Evolutionary conservation across 805 yeast species (phyloP), one percentile per base, ranked within the genome.

Genomic region (Middelhovenomyces tepae): DNA sequence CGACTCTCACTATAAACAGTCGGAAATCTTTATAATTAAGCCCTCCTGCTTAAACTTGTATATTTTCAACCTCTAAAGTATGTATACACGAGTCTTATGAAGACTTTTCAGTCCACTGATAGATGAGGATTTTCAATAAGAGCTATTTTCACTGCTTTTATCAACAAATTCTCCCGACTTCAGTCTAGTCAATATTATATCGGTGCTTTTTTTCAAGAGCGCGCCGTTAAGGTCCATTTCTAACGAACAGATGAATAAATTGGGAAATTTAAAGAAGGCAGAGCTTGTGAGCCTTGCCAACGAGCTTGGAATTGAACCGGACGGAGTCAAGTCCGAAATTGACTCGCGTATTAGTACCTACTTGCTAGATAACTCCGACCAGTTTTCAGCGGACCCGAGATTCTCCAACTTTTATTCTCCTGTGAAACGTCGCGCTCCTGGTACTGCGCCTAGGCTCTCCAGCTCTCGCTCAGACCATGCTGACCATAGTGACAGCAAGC

Each of bases 231-330:
- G n/a, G n/a, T n/a, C n/a, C 16, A 8, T 7, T 7, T n/a, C n/a
- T n/a, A n/a, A n/a, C n/a, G n/a, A n/a, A n/a, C n/a, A n/a, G 13
- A 44, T 44, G 45, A 36, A 36, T 57, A 56, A 57, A 43, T 50
- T 63, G 39, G 49, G 53, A 36, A 45, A 47, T 30, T 40, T 62
- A 50, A 59, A 53, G 35, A 65, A 65, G 50, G 47, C 51, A 20
- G 56, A 55, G 15, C 54, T 65, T 32, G 53, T 56, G 35, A 51
- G 50, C 13, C 44, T 65, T 30, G 65, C 67, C 14, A 38, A 46
- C 10, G 51, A 48, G 22, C 55, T 65, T 39, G 52, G 53, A 18
- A 40, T 64, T 34, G 44, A 43, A 13, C 11, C 47, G 6, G 51
- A 48, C 7, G 60, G 60, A 11, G 22, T 45, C 32, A 54, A 53